Evolutionary conservation across 305 asterid species (phyloP).

Genomic region (Rubia balearica): DNA sequence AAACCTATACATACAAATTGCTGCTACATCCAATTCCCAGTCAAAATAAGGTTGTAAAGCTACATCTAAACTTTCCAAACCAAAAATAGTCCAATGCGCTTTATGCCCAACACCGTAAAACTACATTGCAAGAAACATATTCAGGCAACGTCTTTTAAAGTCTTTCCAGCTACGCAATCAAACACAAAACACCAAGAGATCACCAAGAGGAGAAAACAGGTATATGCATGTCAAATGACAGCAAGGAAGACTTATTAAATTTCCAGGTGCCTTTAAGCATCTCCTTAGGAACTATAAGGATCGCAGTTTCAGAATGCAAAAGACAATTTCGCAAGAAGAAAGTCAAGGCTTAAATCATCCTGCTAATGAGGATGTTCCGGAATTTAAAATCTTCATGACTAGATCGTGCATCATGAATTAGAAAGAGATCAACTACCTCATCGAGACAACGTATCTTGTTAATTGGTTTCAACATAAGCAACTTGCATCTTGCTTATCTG

Average conservation of each 20-base stretch:
- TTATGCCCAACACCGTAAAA: neutral
- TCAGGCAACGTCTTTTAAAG: neutral
- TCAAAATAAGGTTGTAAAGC: neutral
- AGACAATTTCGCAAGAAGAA: neutral
- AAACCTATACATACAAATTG: neutral
- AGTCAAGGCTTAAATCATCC: neutral
- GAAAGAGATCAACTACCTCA: neutral
- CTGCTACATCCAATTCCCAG: too few relatives aligned
- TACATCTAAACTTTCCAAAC: neutral
- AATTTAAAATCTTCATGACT: too few relatives aligned
- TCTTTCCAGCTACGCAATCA: neutral
- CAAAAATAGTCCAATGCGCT: neutral
- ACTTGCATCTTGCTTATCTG: neutral
- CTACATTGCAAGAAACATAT: neutral
- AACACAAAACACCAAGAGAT: neutral
- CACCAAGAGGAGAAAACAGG: neutral
- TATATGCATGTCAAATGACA: neutral
- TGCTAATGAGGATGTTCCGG: neutral
- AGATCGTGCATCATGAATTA: neutral
- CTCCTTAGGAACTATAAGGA: neutral
- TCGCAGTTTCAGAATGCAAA: neutral
- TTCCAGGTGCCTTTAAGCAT: neutral
- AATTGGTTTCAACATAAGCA: neutral
- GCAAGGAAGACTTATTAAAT: neutral
- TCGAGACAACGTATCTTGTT: neutral